These are phyloP conservation scores for Malbranchea zuffiana DNA, from an alignment of 2,329 filamentous ascomycete genomes.

Conservation along the genomic window DNA sequence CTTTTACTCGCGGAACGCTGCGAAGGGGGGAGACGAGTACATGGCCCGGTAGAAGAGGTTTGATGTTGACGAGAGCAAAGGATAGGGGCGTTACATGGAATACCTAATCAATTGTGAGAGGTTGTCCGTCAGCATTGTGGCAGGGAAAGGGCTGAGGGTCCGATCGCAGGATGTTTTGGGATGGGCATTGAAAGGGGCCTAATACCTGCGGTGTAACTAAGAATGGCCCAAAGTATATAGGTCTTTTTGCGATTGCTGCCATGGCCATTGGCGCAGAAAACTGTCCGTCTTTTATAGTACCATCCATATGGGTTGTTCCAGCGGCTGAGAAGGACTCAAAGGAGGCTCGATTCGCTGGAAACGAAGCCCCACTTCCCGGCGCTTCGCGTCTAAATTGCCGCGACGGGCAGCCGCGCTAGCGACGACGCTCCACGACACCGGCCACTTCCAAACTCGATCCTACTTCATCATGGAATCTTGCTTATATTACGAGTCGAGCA, in stretches of 20 bases:
- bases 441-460: too few relatives aligned
- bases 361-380: too few relatives aligned
- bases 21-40: conserved; percentile 74
- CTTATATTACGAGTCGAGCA: too few relatives aligned
- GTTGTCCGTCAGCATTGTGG: not conserved
- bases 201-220: conserved; percentile 62
- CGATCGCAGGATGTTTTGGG: not conserved
- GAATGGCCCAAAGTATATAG: conserved; percentile 63
- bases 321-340: too few relatives aligned
- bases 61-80: conserved; percentile 89
- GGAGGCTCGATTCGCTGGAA: too few relatives aligned
- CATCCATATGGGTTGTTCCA: too few relatives aligned
- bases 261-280: too few relatives aligned
- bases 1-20: conserved; percentile 59
- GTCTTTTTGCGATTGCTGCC: conserved; percentile 21
- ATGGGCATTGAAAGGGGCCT: not conserved
- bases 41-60: conserved; percentile 85
- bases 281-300: too few relatives aligned
- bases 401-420: too few relatives aligned
- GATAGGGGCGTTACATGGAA: conserved; percentile 71
- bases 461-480: too few relatives aligned
- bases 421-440: too few relatives aligned
- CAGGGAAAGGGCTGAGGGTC: not conserved
- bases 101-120: conserved; percentile 46
- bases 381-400: too few relatives aligned